Evolutionary conservation across 352 stramenopile genomes (phyloP).

Genomic region (Phytophthora capsici): DNA sequence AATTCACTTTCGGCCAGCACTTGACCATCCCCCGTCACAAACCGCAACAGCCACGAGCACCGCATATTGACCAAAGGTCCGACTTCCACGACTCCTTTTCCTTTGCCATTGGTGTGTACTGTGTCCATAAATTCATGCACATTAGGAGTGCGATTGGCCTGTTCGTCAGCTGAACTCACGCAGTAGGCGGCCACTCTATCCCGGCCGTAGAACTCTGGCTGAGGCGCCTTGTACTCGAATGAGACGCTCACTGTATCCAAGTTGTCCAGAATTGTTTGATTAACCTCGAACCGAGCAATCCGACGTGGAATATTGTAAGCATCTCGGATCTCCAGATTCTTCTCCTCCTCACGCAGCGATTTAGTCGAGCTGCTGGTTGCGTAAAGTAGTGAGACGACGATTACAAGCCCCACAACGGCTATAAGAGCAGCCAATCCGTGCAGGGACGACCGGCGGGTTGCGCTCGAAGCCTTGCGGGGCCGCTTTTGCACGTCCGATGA

Average conservation of each 20-base stretch:
- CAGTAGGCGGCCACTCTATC: constrained; percentile 44
- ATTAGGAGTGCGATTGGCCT: constrained; percentile 16
- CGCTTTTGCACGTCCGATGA: constrained; percentile 16
- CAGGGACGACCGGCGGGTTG: constrained; percentile 9
- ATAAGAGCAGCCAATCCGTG: constrained; percentile 18
- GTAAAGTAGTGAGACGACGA: constrained; percentile 24
- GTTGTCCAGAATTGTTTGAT: constrained; percentile 35
- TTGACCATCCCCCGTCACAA: constrained; percentile 33
- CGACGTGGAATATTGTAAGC: constrained; percentile 27
- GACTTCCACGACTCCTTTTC: constrained; percentile 32
- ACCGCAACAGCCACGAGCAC: constrained; percentile 53
- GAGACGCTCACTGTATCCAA: constrained; percentile 40
- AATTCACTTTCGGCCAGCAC: constrained; percentile 41
- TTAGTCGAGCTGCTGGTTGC: constrained; percentile 11
- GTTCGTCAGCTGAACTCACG: constrained; percentile 32
- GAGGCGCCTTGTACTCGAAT: constrained; percentile 46
- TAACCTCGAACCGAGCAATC: constrained; percentile 37
- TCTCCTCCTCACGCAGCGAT: constrained; percentile 12
- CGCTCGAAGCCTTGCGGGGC: constrained; percentile 7
- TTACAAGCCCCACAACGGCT: constrained; percentile 20
- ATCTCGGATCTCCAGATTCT: constrained; percentile 18
- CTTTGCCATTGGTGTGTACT: constrained; percentile 27
- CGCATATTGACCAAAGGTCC: constrained; percentile 58
- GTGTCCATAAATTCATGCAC: constrained; percentile 35
- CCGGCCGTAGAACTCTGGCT: constrained; percentile 27